Evolutionary conservation across 2,329 filamentous ascomycete genomes (phyloP), one percentile per base, ranked within the genome.

Genomic region (Diaporthe humulicola): DNA sequence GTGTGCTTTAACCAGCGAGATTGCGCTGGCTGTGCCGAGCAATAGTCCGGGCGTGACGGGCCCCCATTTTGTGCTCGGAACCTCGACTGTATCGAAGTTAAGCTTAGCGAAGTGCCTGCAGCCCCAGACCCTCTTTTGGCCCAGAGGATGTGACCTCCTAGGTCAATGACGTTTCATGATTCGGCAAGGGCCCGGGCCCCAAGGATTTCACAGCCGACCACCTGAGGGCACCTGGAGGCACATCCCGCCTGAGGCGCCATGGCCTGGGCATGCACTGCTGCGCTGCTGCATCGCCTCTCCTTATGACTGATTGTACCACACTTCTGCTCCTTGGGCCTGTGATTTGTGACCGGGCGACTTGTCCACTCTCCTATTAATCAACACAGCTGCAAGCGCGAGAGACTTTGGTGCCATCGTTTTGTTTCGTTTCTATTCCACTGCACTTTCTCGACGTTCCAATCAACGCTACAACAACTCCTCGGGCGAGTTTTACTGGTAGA

Each of bases 81-180:
- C 45, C 42, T 67, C 12, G 45, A 52, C 61, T 67, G 61, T 67
- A 22, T 67, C 64, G 45, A 67, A 67, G 64, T 67, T 72, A 72
- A 72, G 57, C 40, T 72, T 72, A 72, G 70, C 57, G 38, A 64
- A 61, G 45, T 72, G 70, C 70, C 70, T 50, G 57, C 70, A 70
- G 58, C 45, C 70, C 57, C 70, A 64, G 70, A 64, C 70, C 70
- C 70, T 72, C 70, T 64, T 72, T 72, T 61, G 33, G 28, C 50
- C 54, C 25, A 61, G 70, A 60, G 70, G 70, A 25, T 61, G 70
- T 25, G 33, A 61, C 70, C 57, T 60, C 33, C 48, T 72, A 72
- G 69, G 69, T 48, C 69, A 48, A 22, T 71, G 52, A 58, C 57
- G 70, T 72, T 72, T 72, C 70, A 72, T 52, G 70, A 72, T 72